These are phyloP conservation scores for Tieghemiomyces parasiticus DNA, from an alignment of 192 early-diverging fungal species.

Conservation along the genomic window DNA sequence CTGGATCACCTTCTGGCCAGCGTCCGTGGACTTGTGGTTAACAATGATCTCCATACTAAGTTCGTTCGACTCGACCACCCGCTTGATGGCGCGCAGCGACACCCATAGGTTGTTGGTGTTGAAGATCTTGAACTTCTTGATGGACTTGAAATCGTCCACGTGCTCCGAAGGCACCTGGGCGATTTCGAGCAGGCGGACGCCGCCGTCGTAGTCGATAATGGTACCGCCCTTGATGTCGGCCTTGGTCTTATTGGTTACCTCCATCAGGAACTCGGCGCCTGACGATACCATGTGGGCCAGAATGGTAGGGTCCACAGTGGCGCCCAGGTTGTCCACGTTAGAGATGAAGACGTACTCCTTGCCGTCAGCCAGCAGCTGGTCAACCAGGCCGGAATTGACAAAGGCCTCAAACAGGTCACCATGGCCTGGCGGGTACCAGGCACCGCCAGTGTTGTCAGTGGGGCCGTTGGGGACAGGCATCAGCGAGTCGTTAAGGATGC, in stretches of 20 bases:
- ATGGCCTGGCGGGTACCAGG: slow-evolving; percentile 92
- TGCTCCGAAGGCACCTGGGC: slow-evolving; percentile 97
- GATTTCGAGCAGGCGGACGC: slow-evolving; percentile 87
- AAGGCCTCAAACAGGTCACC: slow-evolving; percentile 96
- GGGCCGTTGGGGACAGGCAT: slow-evolving; percentile 66
- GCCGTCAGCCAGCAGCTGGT: slow-evolving; percentile 80
- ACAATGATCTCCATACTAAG: slow-evolving; percentile 91
- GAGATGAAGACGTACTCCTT: slow-evolving; percentile 99
- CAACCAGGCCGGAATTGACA: slow-evolving; percentile 83
- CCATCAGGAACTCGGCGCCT: slow-evolving; percentile 93
- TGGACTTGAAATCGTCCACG: slow-evolving; percentile 95
- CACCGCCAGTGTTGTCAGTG: slow-evolving; percentile 30
- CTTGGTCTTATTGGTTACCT: slow-evolving; percentile 98
- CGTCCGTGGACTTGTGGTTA: slow-evolving; percentile 88
- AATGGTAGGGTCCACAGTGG: slow-evolving; percentile 87
- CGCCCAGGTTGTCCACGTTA: slow-evolving; percentile 98
- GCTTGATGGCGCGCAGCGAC: slow-evolving; percentile 71
- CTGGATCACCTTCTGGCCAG: slow-evolving; percentile 93
- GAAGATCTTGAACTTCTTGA: slow-evolving; percentile 99
- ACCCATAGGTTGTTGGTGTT: slow-evolving; percentile 95
- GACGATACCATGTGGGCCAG: slow-evolving; percentile 79
- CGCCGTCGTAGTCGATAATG: slow-evolving; percentile 94
- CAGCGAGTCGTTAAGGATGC: slow-evolving; percentile 84
- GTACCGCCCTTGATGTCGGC: slow-evolving; percentile 99
- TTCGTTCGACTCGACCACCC: slow-evolving; percentile 60